Evolutionary conservation across 345 rosid genomes (phyloP).

Genomic region (Angophora floribunda): DNA sequence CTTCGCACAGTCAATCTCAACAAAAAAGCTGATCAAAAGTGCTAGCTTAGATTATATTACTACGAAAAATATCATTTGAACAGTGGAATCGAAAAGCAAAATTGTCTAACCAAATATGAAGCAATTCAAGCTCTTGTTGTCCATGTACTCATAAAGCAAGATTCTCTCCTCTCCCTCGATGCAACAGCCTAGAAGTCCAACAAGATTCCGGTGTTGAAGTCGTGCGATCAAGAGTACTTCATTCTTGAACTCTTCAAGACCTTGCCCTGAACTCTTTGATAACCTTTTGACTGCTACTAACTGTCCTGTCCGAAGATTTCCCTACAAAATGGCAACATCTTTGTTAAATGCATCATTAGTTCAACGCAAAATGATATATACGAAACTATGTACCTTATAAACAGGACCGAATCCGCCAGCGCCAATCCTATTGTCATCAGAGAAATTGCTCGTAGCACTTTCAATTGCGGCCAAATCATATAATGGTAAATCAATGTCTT

Average conservation of each 20-base stretch:
- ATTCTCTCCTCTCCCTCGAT: slow-evolving; percentile 18
- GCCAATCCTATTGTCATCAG: slow-evolving; percentile 21
- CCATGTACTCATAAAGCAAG: slow-evolving; percentile 29
- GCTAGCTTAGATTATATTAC: neutral
- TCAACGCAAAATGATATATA: too few species aligned
- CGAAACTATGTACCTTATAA: slow-evolving; percentile 11
- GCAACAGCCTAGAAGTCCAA: slow-evolving; percentile 37
- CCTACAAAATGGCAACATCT: too few species aligned
- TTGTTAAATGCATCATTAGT: neutral
- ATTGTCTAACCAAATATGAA: slow-evolving; percentile 35
- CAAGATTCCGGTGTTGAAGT: slow-evolving; percentile 51
- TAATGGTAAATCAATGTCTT: slow-evolving; percentile 13
- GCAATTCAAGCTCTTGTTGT: slow-evolving; percentile 23
- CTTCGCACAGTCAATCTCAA: neutral
- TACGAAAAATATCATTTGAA: neutral
- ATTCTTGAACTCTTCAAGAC: slow-evolving; percentile 21
- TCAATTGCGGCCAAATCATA: slow-evolving; percentile 17
- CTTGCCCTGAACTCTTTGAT: slow-evolving; percentile 28
- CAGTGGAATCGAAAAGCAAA: neutral
- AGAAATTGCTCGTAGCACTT: slow-evolving; percentile 24
- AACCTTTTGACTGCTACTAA: slow-evolving; percentile 46
- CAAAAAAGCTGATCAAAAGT: too few species aligned
- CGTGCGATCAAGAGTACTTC: slow-evolving; percentile 30
- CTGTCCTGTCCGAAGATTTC: slow-evolving; percentile 11
- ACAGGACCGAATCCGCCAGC: slow-evolving; percentile 38